phyloP scores from a whole-genome alignment of 306 rosid species.

The Cucurbita ficifolia region DNA sequence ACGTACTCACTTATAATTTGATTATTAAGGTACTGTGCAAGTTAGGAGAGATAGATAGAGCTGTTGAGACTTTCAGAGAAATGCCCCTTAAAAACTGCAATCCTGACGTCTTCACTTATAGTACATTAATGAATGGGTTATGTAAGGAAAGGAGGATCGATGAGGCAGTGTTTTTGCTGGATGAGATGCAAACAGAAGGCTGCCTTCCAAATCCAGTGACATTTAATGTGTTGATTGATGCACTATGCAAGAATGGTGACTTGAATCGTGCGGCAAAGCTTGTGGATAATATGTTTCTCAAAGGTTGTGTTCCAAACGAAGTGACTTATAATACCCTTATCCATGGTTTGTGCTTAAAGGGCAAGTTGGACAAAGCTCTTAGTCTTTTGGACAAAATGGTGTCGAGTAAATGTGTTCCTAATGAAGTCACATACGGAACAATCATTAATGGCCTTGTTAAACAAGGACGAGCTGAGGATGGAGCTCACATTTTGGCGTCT shows the following conservation, averaged over 20 bases:
- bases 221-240: constrained; percentile 70
- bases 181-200: constrained; percentile 90
- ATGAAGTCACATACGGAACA: constrained; percentile 77
- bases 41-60: constrained; percentile 64
- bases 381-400: constrained; percentile 62
- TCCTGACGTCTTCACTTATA: constrained; percentile 59
- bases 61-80: constrained; percentile 54
- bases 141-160: constrained; percentile 61
- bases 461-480: constrained; percentile 64
- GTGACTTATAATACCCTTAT: constrained; percentile 69
- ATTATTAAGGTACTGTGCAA: constrained; percentile 74
- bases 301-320: constrained; percentile 79
- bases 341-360: constrained; percentile 76
- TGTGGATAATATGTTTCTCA: constrained; percentile 82
- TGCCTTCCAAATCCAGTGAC: constrained; percentile 44
- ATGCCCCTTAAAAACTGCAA: constrained; percentile 42
- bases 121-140: constrained; percentile 81
- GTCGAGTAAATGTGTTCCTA: constrained; percentile 54
- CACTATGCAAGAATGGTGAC: constrained; percentile 74
- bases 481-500: constrained; percentile 33
- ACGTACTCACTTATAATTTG: constrained; percentile 66
- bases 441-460: constrained; percentile 72
- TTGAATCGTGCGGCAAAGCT: constrained; percentile 64
- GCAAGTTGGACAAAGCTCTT: constrained; percentile 74
- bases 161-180: constrained; percentile 66